A percentile compares a stretch with the other conserved stretches of the same genome.
These are phyloP conservation scores for Eucalyptus marginata DNA, from an alignment of 345 rosid genomes.

Conservation along the genomic window DNA sequence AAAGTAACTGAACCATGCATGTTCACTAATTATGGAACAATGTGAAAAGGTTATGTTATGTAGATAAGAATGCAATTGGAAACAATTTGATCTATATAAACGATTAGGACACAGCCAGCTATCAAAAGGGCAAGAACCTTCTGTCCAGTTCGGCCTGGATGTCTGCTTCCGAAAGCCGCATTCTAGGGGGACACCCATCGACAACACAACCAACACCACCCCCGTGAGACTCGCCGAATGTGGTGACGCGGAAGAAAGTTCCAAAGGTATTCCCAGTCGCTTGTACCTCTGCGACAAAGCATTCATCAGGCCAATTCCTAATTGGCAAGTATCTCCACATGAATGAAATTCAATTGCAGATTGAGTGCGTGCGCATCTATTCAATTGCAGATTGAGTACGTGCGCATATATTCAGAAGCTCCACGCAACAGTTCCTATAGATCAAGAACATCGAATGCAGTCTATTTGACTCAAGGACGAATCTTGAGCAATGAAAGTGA, in stretches of 20 bases:
- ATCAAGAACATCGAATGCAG: background rate
- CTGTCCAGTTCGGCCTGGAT: constrained; percentile 84
- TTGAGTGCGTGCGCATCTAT: background rate
- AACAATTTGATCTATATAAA: background rate
- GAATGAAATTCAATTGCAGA: background rate
- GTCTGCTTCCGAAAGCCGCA: constrained; percentile 71
- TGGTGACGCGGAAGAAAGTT: constrained; percentile 66
- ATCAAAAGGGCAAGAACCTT: constrained; percentile 24
- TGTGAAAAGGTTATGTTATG: background rate
- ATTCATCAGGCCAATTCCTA: background rate
- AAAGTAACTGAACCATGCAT: background rate
- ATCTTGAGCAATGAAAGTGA: background rate
- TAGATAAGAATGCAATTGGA: background rate
- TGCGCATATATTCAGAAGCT: background rate
- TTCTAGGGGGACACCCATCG: constrained; percentile 93
- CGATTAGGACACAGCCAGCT: background rate
- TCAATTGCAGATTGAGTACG: background rate
- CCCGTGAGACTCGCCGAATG: constrained; percentile 95
- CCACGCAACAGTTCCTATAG: background rate
- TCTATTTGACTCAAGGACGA: background rate
- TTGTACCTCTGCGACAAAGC: constrained; percentile 39
- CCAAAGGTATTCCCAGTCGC: constrained; percentile 83
- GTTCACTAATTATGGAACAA: background rate
- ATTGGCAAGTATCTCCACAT: background rate
- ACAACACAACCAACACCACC: constrained; percentile 91